phyloP scores from a whole-genome alignment of 2,329 filamentous ascomycete species.

The Trichophyton simii region DNA sequence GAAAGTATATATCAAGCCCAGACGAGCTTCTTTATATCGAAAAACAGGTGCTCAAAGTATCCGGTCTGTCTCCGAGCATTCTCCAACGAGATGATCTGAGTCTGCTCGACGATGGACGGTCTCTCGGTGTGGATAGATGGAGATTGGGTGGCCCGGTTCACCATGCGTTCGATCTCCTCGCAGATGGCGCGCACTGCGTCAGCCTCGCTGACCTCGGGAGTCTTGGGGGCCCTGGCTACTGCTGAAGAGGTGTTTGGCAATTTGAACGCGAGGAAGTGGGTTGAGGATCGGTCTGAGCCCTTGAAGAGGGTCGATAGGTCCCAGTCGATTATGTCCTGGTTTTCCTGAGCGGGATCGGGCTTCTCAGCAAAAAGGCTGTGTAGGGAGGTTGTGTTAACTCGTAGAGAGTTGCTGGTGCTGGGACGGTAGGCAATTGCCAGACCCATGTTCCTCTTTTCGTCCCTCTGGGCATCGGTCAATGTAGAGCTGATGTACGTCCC shows the following conservation, averaged over 20 bases:
- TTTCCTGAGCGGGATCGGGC: constrained; percentile 4
- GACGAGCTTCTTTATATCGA: constrained; percentile 85
- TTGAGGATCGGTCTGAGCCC: constrained; percentile 19
- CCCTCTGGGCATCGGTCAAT: constrained; percentile 61
- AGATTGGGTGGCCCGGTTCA: constrained; percentile 34
- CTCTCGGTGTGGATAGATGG: constrained; percentile 25
- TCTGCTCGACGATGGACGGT: constrained; percentile 37
- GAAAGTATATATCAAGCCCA: constrained; percentile 46
- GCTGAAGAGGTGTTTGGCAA: constrained; percentile 26
- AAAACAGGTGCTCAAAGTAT: constrained; percentile 71
- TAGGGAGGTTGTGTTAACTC: constrained; percentile 77
- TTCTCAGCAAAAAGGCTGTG: constrained; percentile 43
- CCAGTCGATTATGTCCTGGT: constrained; percentile 21
- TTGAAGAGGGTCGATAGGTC: constrained; percentile 32
- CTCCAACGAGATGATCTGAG: constrained; percentile 66
- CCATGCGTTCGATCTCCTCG: constrained; percentile 61
- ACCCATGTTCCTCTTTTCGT: constrained; percentile 70
- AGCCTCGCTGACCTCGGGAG: constrained; percentile 30
- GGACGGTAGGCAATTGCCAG: constrained; percentile 68
- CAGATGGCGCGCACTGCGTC: constrained; percentile 54
- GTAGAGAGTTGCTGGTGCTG: constrained; percentile 55
- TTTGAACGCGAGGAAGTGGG: constrained; percentile 33
- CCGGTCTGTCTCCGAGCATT: constrained; percentile 83
- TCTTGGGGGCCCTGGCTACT: constrained; percentile 12
- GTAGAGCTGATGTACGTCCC: constrained; percentile 89